phyloP scores from a whole-genome alignment of 306 rosid genomes.

The Acacia acuminata region DNA sequence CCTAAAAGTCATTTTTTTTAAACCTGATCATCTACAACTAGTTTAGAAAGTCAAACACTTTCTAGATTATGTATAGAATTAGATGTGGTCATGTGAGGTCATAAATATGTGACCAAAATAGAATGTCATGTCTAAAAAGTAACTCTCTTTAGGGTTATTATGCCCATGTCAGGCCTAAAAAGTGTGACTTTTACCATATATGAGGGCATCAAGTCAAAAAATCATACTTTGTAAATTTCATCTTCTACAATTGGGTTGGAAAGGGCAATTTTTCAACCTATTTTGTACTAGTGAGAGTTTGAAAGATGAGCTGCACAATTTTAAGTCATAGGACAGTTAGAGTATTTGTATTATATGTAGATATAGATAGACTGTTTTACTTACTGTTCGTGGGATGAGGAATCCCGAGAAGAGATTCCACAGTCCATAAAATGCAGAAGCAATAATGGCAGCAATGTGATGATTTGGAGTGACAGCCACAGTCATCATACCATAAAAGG shows the following conservation, averaged over 20 bases:
- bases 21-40: too few species aligned
- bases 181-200: background rate
- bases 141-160: too few species aligned
- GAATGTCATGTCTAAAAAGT: too few species aligned
- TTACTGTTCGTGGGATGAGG: conserved; percentile 57
- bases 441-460: conserved; percentile 57
- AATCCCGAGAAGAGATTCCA: conserved; percentile 87
- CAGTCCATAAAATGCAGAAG: conserved; percentile 50
- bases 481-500: conserved; percentile 77
- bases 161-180: background rate
- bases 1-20: too few species aligned
- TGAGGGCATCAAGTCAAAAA: background rate
- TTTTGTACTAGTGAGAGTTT: too few species aligned
- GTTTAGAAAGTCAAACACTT: too few species aligned
- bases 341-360: background rate
- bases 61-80: too few species aligned
- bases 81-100: too few species aligned
- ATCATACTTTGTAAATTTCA: background rate
- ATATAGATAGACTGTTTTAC: conserved; percentile 5
- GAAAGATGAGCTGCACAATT: background rate
- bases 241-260: background rate
- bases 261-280: background rate
- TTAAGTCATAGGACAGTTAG: background rate
- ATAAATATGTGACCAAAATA: too few species aligned
- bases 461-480: conserved; percentile 69